Conservation (phyloP, 768 basidiomycete genomes). For the Suillus fuscotomentosus region DNA sequence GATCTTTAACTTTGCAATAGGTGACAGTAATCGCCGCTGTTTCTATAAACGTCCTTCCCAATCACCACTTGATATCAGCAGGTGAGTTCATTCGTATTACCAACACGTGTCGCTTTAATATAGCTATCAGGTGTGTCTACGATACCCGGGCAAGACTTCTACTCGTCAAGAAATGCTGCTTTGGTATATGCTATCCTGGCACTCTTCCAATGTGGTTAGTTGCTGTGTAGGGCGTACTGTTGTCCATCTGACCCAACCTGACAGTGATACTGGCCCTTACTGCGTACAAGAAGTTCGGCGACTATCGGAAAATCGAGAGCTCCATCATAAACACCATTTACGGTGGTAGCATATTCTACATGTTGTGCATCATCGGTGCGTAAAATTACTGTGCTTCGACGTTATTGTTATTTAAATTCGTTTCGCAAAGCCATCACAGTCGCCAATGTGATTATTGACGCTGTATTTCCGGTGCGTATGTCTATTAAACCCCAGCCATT, state of each 20-base stretch:
- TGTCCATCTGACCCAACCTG: background rate
- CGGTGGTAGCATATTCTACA: constrained; percentile 17
- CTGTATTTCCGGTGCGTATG: constrained; percentile 12
- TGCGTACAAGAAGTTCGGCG: constrained; percentile 2
- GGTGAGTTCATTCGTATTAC: constrained; percentile 1
- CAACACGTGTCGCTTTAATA: background rate
- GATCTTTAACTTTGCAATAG: background rate
- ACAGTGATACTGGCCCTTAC: constrained; percentile 3
- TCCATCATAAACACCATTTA: constrained; percentile 12
- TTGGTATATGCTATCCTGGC: background rate
- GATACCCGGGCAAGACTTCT: background rate
- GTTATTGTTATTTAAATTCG: background rate
- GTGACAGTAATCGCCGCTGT: constrained; percentile 7
- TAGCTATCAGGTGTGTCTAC: background rate
- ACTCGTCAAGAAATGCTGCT: background rate
- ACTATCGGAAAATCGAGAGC: constrained; percentile 1
- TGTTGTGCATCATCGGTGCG: constrained; percentile 18
- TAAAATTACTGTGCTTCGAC: no score
- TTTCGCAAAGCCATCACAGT: constrained; percentile 14
- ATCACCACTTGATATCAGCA: constrained; percentile 5
- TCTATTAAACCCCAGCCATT: background rate
- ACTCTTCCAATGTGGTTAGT: background rate
- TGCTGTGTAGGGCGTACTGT: background rate
- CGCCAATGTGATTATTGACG: constrained; percentile 10
- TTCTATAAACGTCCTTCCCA: constrained; percentile 6